Percentiles rank a stretch among this genome's conserved stretches.
These are phyloP conservation scores for Verticillium alfalfae DNA, from an alignment of 2,329 filamentous ascomycete genomes.

Conservation along the genomic window DNA sequence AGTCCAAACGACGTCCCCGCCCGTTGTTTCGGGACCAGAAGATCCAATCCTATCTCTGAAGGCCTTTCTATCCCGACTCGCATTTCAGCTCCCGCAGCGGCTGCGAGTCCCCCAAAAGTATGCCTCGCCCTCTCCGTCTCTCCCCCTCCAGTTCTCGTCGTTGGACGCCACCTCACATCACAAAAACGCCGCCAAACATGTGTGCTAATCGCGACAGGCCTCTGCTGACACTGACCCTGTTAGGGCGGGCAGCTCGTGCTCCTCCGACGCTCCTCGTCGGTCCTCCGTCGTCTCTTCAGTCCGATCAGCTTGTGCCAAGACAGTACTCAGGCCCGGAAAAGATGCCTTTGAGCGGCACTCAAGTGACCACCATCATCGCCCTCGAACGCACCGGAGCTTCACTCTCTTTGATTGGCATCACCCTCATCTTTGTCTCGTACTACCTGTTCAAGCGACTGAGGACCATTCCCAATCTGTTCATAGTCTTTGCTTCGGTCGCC, in stretches of 20 bases:
- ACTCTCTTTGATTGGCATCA: conserved; percentile 44
- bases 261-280: background rate
- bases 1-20: background rate
- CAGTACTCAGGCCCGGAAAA: background rate
- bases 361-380: conserved; percentile 36
- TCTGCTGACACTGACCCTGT: background rate
- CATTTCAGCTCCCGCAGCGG: background rate
- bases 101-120: background rate
- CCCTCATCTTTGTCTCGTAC: conserved; percentile 48
- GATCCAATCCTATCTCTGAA: background rate
- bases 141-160: background rate
- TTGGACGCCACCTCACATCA: background rate
- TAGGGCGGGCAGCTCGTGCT: background rate
- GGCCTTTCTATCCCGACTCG: background rate
- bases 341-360: conserved; percentile 21
- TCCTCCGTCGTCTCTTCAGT: background rate
- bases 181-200: background rate
- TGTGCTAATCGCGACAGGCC: background rate
- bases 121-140: background rate
- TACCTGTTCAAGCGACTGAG: conserved; percentile 44
- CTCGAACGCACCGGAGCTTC: conserved; percentile 50
- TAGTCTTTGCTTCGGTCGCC: conserved; percentile 54
- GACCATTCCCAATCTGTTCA: conserved; percentile 57
- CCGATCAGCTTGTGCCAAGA: background rate
- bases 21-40: background rate